A percentile compares a stretch with the other conserved stretches of the same genome.
phyloP scores from a whole-genome alignment of 2,329 filamentous ascomycete species.

The Paecilomyces sp. region DNA sequence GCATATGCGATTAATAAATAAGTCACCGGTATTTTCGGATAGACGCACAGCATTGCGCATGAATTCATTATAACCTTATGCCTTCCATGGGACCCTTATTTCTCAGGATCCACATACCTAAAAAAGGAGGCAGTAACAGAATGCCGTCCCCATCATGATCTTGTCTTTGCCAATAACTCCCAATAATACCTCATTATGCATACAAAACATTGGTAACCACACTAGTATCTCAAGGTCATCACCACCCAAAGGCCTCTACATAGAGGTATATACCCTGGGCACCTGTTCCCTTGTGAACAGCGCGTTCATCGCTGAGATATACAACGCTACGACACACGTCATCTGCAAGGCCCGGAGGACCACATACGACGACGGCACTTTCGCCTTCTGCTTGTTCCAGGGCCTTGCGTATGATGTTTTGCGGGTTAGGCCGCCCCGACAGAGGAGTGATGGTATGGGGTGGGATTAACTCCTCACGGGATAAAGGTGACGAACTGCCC shows the following conservation, averaged over 20 bases:
- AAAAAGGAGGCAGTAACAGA: background rate
- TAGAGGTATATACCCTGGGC: constrained; percentile 58
- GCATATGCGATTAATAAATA: background rate
- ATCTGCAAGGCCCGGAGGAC: constrained; percentile 48
- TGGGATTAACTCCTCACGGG: constrained; percentile 4
- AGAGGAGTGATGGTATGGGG: constrained; percentile 21
- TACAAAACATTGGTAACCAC: background rate
- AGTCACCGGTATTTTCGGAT: background rate
- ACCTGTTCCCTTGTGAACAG: constrained; percentile 60
- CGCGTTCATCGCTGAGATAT: constrained; percentile 55
- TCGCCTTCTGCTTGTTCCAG: constrained; percentile 56
- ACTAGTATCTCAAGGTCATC: background rate
- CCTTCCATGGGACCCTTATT: background rate
- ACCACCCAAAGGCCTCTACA: constrained; percentile 50
- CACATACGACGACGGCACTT: constrained; percentile 57
- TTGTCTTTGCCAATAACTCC: background rate
- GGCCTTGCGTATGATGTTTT: constrained; percentile 46
- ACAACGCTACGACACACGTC: constrained; percentile 50
- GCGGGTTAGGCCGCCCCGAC: constrained; percentile 47
- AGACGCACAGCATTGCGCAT: background rate
- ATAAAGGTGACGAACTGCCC: constrained; percentile 1
- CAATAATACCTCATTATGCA: background rate
- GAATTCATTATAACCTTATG: background rate
- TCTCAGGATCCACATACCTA: background rate
- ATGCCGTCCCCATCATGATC: background rate